Evolutionary conservation across 2,329 filamentous ascomycete genomes (phyloP).

Genomic region (Akanthomyces muscarius): DNA sequence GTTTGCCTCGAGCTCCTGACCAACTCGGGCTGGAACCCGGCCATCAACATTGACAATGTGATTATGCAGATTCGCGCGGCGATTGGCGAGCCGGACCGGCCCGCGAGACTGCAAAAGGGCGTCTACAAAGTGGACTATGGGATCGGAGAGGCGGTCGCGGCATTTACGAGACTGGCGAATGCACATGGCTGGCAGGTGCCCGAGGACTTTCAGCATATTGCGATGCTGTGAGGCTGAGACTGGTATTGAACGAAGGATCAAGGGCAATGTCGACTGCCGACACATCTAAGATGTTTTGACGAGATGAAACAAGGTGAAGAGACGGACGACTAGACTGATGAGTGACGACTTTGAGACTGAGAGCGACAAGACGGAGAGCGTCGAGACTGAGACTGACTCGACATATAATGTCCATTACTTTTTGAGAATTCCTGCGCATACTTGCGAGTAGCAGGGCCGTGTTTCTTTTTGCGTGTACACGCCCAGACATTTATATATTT

Average conservation of each 20-base stretch:
- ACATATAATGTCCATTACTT: too few species aligned
- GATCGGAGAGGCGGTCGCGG: constrained; percentile 66
- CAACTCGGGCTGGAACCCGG: constrained; percentile 75
- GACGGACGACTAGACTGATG: too few species aligned
- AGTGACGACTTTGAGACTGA: too few species aligned
- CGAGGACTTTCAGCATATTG: constrained; percentile 37
- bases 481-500: too few species aligned
- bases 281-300: not conserved
- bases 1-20: constrained; percentile 83
- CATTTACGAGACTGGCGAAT: constrained; percentile 58
- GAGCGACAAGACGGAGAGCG: too few species aligned
- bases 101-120: constrained; percentile 59
- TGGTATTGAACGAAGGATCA: not conserved
- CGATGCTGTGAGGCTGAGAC: not conserved
- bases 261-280: not conserved
- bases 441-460: too few species aligned
- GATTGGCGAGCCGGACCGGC: constrained; percentile 65
- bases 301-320: too few species aligned
- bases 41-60: constrained; percentile 70
- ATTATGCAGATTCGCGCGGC: constrained; percentile 77
- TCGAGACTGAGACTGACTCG: too few species aligned
- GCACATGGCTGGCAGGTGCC: constrained; percentile 37
- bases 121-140: constrained; percentile 51
- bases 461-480: too few species aligned
- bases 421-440: too few species aligned